phyloP scores from a whole-genome alignment of 108 stramenopile genomes.

The Epithemia pelagica region DNA sequence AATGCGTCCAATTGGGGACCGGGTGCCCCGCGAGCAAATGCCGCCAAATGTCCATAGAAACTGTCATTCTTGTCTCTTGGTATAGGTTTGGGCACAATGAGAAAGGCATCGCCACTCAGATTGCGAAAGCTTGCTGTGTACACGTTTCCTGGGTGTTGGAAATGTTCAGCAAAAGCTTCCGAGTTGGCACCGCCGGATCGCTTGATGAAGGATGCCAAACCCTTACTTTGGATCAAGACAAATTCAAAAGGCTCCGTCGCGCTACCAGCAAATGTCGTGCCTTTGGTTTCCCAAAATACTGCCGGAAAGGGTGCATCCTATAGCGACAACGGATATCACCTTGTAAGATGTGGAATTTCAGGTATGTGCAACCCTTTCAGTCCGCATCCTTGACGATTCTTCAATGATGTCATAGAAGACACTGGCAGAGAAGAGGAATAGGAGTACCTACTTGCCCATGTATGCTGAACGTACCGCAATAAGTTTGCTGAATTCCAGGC shows the following conservation, averaged over 20 bases:
- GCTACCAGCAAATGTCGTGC: slow-evolving; percentile 3
- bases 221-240: slow-evolving; percentile 41
- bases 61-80: neutral
- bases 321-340: no score
- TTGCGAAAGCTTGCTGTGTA: slow-evolving; percentile 14
- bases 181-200: slow-evolving; percentile 24
- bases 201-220: slow-evolving; percentile 38
- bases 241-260: slow-evolving; percentile 40
- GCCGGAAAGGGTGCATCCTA: slow-evolving; percentile 4
- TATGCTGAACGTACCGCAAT: neutral
- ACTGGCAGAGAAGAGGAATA: no score
- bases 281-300: slow-evolving; percentile 32
- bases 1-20: neutral
- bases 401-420: no score
- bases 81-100: slow-evolving; percentile 34
- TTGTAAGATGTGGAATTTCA: no score
- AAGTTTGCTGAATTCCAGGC: neutral
- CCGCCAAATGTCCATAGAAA: slow-evolving; percentile 37
- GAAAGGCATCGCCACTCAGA: slow-evolving; percentile 41
- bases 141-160: slow-evolving; percentile 6
- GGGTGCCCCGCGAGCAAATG: slow-evolving; percentile 33
- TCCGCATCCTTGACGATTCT: no score
- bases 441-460: no score
- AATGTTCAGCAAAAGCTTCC: slow-evolving; percentile 39
- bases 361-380: no score